Conservation (phyloP, 2,329 filamentous ascomycete genomes). For the Lasiodiplodia theobromae region DNA sequence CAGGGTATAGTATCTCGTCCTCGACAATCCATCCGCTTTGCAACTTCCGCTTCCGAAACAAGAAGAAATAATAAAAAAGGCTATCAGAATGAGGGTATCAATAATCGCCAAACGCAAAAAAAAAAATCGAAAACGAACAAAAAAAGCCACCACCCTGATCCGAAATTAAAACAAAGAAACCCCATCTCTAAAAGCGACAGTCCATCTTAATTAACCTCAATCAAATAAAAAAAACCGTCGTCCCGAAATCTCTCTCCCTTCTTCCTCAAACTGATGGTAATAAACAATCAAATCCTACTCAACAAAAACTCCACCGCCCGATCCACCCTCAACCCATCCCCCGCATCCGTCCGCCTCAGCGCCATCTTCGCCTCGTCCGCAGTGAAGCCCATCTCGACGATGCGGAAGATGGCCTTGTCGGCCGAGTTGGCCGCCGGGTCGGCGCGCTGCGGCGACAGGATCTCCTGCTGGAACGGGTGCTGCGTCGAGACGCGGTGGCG, state of each 20-base stretch:
- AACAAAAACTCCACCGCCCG: constrained; percentile 64
- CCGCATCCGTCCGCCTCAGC: constrained; percentile 65
- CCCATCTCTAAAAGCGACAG: background rate
- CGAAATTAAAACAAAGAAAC: background rate
- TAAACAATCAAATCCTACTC: background rate
- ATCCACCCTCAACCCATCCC: constrained; percentile 64
- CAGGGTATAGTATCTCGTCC: too few relatives aligned
- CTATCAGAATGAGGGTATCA: constrained; percentile 1
- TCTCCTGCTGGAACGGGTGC: constrained; percentile 42
- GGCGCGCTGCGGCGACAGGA: constrained; percentile 34
- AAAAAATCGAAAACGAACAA: background rate
- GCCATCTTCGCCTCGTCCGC: constrained; percentile 63
- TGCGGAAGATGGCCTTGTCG: constrained; percentile 62
- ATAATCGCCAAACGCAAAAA: background rate
- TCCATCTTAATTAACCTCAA: background rate
- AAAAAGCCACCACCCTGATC: too few relatives aligned
- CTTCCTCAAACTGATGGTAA: too few relatives aligned
- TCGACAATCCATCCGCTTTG: too few relatives aligned
- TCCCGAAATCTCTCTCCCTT: too few relatives aligned
- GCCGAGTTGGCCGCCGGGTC: constrained; percentile 58
- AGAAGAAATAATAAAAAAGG: background rate
- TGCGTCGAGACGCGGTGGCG: constrained; percentile 34
- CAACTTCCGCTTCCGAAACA: background rate
- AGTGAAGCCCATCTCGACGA: constrained; percentile 68
- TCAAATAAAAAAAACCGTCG: too few relatives aligned